Evolutionary conservation across 768 basidiomycete species (phyloP), one percentile per base, ranked within the genome.

Genomic region (Trametes cinnabarina): DNA sequence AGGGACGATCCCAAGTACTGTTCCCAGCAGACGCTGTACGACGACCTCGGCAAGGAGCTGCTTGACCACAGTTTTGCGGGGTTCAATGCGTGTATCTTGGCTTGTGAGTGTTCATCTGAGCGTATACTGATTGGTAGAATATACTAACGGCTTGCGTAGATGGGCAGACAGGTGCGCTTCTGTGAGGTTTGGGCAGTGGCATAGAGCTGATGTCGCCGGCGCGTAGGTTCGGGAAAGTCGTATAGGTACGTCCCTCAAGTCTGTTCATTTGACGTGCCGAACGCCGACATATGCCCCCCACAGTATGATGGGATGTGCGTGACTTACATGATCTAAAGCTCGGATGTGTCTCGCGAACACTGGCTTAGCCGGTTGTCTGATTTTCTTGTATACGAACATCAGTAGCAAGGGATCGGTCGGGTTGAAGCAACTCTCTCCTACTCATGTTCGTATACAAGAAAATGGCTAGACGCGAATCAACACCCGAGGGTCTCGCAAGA

Each of bases 61-160:
- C 77, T 99, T 65, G 92, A 98, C 72, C 95, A 98, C 71, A 88
- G 92, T 41, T 98, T 99, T 75, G 77, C 89, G 34, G 96, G 96
- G 26, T 98, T 97, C 75, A 98, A 98, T 79, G 92, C 94, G 47
- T 98, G 94, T 82, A 97, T 99, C 74, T 82, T 99, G 71, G 96
- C 97, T 73, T 98, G 95, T 97, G 75, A 82, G 95, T 87, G 42
- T 1, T 59, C 19, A n/a, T 34, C 49, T 19, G 51, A 35, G 15
- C 34, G 34, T 15, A 34, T 30, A 23, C 15, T 35, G 8, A n/a
- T 22, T 11, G 3, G 25, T 23, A 10, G 32, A 32, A 58, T 48
- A 42, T 62, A 51, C 55, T 65, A 28, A 65, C 6, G 19, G 17
- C 32, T 7, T 51, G 55, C 57, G 26, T 47, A 83, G 82, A 83